phyloP scores from a whole-genome alignment of 129 eudicot species.

The Kitagawia praeruptora region DNA sequence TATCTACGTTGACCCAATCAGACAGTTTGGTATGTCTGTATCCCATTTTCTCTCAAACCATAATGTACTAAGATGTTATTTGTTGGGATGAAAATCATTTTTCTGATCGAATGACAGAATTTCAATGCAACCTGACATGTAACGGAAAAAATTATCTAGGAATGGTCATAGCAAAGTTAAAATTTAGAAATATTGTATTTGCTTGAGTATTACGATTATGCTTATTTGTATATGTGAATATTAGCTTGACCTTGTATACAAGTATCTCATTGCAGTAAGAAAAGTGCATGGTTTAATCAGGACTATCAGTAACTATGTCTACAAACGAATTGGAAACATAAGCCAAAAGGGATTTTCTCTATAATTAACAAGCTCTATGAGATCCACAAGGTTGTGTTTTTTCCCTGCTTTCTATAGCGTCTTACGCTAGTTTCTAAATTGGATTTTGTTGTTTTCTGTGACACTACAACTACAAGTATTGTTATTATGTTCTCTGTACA shows the following conservation, averaged over 20 bases:
- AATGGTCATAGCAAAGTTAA: neutral
- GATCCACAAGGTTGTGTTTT: too few species aligned
- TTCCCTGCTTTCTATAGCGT: too few species aligned
- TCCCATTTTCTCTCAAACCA: neutral
- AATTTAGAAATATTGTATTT: too few species aligned
- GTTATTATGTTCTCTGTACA: too few species aligned
- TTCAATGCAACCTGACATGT: neutral
- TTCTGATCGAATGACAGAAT: neutral
- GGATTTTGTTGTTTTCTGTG: too few species aligned
- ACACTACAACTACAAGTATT: too few species aligned
- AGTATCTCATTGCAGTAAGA: neutral
- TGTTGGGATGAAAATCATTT: neutral
- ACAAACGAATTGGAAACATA: too few species aligned
- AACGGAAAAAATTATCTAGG: neutral
- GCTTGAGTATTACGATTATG: neutral
- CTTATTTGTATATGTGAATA: neutral
- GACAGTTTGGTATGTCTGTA: slow-evolving; percentile 21
- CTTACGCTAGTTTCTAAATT: too few species aligned
- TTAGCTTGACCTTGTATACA: neutral
- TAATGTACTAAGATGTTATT: neutral
- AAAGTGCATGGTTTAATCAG: neutral
- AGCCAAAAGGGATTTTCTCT: too few species aligned
- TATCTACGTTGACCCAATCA: slow-evolving; percentile 16
- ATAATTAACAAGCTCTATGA: too few species aligned
- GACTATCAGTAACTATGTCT: neutral